Conservation (phyloP, 768 basidiomycete genomes). For the Termitomyces sp. region DNA sequence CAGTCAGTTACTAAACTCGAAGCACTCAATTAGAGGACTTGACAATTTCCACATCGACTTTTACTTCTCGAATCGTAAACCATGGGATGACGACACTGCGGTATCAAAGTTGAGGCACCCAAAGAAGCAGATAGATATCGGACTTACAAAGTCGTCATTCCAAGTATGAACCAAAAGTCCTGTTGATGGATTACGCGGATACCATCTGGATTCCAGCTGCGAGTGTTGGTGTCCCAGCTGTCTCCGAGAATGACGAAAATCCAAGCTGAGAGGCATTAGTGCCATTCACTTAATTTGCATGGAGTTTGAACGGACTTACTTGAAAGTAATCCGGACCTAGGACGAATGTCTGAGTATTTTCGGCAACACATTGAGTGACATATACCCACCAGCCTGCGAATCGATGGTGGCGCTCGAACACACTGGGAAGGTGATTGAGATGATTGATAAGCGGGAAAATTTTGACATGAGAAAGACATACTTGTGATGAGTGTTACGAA, state of each 20-base stretch:
- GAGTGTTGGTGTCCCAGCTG: conserved; percentile 51
- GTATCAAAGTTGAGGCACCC: not conserved
- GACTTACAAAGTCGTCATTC: conserved; percentile 69
- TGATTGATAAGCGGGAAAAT: conserved; percentile 1
- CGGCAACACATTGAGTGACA: not conserved
- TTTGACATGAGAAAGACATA: conserved; percentile 20
- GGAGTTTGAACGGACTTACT: conserved; percentile 35
- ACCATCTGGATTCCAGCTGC: conserved; percentile 57
- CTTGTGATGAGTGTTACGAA: conserved; percentile 82
- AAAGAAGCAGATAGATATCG: conserved; percentile 11
- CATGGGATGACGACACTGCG: conserved; percentile 67
- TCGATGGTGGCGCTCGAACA: conserved; percentile 80
- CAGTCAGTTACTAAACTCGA: conserved; percentile 1
- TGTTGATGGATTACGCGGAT: conserved; percentile 59
- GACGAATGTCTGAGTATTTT: conserved; percentile 1
- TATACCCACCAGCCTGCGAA: conserved; percentile 69
- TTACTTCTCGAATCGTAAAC: conserved; percentile 72
- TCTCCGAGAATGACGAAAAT: conserved; percentile 67
- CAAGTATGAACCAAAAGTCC: conserved; percentile 74
- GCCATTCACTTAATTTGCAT: conserved; percentile 1
- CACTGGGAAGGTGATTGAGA: conserved; percentile 28
- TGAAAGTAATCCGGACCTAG: conserved; percentile 43
- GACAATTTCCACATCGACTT: conserved; percentile 73
- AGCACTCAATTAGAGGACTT: conserved; percentile 18
- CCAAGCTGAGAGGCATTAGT: conserved; percentile 38